These are phyloP conservation scores for Pittosporum tobira DNA, from an alignment of 129 eudicot genomes.

Conservation along the genomic window DNA sequence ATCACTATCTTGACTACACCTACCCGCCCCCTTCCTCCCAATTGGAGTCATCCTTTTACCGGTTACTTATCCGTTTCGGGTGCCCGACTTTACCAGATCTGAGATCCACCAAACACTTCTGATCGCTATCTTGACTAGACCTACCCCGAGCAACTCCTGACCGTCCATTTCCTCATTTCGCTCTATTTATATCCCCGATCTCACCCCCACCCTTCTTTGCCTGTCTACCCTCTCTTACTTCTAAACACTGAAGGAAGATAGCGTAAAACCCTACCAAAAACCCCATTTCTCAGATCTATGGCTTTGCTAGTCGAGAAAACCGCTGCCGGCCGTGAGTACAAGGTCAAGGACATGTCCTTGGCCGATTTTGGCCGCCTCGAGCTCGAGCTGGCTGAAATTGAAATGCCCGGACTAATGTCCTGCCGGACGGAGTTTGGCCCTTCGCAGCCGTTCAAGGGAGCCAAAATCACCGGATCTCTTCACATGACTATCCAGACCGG, in stretches of 20 bases:
- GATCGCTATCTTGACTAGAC: no score
- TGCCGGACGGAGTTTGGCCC: conserved; percentile 39
- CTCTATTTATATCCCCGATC: conserved; percentile 12
- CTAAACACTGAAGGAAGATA: not conserved
- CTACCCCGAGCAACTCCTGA: not conserved
- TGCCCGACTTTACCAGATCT: not conserved
- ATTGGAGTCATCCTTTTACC: no score
- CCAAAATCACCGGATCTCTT: conserved; percentile 37
- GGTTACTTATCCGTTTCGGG: no score
- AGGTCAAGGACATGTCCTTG: conserved; percentile 52
- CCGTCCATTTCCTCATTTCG: not conserved
- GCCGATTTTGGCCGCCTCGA: conserved; percentile 49
- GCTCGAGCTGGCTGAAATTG: conserved; percentile 42
- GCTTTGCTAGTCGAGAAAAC: conserved; percentile 28
- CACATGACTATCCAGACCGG: conserved; percentile 54
- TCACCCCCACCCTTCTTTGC: not conserved
- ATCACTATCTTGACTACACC: no score
- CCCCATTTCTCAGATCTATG: not conserved
- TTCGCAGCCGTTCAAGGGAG: conserved; percentile 39
- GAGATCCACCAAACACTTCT: not conserved
- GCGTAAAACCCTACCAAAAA: not conserved
- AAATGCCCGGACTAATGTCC: conserved; percentile 49
- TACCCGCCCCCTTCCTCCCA: no score
- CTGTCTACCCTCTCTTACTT: conserved; percentile 2
- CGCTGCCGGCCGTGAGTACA: conserved; percentile 43